These are phyloP conservation scores for Graphilbum fragrans DNA, from an alignment of 2,329 filamentous ascomycete species.

Conservation along the genomic window DNA sequence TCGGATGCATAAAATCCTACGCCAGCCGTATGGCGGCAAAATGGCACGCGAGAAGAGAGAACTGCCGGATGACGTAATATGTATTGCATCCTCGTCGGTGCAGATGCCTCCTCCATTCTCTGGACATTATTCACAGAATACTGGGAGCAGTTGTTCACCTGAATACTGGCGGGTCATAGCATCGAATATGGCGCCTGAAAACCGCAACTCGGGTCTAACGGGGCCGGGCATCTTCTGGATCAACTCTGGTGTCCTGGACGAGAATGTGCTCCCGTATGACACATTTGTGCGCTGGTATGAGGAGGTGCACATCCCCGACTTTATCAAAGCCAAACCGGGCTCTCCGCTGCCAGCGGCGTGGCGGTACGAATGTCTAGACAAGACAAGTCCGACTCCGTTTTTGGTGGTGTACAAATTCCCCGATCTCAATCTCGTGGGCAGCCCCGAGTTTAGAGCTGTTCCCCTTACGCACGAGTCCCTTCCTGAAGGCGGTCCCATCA, in stretches of 20 bases:
- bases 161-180: too few species aligned
- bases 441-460: conserved; percentile 7
- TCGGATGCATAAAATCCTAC: too few species aligned
- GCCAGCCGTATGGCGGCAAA: too few species aligned
- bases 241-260: conserved; percentile 6
- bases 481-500: conserved; percentile 10
- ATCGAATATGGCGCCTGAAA: too few species aligned
- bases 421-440: not conserved
- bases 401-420: conserved; percentile 9
- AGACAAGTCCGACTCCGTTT: conserved; percentile 3
- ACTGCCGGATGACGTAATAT: too few species aligned
- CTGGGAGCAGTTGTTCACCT: too few species aligned
- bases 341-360: conserved; percentile 9
- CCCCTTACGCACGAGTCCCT: conserved; percentile 7
- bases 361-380: conserved; percentile 8
- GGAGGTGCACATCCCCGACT: conserved; percentile 12
- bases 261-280: conserved; percentile 4
- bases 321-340: conserved; percentile 9
- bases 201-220: too few species aligned
- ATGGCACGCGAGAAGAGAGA: too few species aligned
- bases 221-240: conserved; percentile 7
- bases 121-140: too few species aligned
- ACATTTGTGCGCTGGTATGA: conserved; percentile 11
- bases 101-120: too few species aligned
- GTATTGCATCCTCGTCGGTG: too few species aligned